Evolutionary conservation across 192 early-diverging fungal genomes (phyloP), one percentile per base, ranked within the genome.

Genomic region (Coemansia sp.): DNA sequence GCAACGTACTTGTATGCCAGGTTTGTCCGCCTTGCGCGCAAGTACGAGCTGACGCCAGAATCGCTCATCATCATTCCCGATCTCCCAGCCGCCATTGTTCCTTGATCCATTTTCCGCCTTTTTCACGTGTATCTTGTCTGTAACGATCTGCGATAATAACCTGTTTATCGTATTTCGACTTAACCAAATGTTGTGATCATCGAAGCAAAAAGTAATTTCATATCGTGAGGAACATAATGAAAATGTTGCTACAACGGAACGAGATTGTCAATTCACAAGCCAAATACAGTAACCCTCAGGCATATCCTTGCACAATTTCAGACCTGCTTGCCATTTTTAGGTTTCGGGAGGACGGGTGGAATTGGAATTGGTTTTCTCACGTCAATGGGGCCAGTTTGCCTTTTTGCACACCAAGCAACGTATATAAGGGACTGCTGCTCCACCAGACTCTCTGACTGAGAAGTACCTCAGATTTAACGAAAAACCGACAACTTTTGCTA

Each of bases 41-140:
- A 83, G 45, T 84, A 87, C 55, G 75, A 83, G 54, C 62, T 94
- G 57, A 78, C 89, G 4, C 85, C 87, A 17, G 87, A 86, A 36
- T 83, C 87, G 41, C 81, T 88, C 22, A 79, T 93, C 10, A 91
- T 85, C 38, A 92, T 92, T 31, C 90, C 91, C 17, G 75, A 78
- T 42, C 50, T 78, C 11, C 75, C 75, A 1, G 64, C 69, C 4
- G 71, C 75, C 7, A 28, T 71, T 31, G 38, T 41, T 41, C 38
- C 38, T 10, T 41, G 38, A 41, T 1, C 13, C 5, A 17, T 41
- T 17, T 0, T 36, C 13, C 13, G 7, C 34, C 0, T 36, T 36
- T 36, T 36, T 6, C 1, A 11, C 5, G 13, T 6, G 34, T 11
- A 11, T 11, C 13, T 36, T 36, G 13, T 36, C 13, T 36, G 5